phyloP scores from a whole-genome alignment of 140 eudicot species.

The Oenanthe javanica region DNA sequence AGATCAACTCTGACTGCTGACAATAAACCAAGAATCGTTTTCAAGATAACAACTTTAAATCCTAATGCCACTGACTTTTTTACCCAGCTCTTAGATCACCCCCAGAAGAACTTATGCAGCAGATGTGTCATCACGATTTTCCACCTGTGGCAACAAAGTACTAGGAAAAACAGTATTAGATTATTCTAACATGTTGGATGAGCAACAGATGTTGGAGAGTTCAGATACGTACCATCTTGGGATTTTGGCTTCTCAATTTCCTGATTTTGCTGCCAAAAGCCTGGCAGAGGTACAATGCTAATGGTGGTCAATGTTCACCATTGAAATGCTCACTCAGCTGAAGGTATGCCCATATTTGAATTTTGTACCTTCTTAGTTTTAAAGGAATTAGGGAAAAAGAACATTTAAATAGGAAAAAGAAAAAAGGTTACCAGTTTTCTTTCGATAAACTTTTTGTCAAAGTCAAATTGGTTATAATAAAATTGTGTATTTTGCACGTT shows the following conservation, averaged over 20 bases:
- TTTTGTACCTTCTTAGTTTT: not conserved
- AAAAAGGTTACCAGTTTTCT: not conserved
- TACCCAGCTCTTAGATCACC: conserved; percentile 49
- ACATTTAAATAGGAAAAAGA: conserved; percentile 16
- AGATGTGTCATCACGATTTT: conserved; percentile 14
- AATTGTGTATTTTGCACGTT: not conserved
- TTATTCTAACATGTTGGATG: not conserved
- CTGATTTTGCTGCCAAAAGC: conserved; percentile 88
- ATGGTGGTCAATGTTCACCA: conserved; percentile 70
- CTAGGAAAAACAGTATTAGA: conserved; percentile 57
- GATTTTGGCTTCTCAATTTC: conserved; percentile 19
- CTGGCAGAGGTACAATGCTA: conserved; percentile 79
- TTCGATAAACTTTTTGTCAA: not conserved
- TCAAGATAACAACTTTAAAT: conserved; percentile 48
- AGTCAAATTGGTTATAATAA: not conserved
- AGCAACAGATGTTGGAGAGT: too few relatives aligned
- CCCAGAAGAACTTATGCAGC: conserved; percentile 22
- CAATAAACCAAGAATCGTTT: conserved; percentile 29
- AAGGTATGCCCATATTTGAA: conserved; percentile 44
- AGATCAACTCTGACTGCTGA: conserved; percentile 31
- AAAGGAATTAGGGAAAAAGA: not conserved
- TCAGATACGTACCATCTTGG: too few relatives aligned
- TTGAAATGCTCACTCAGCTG: conserved; percentile 87
- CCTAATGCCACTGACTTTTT: conserved; percentile 88
- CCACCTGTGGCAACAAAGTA: conserved; percentile 25